These are phyloP conservation scores for Corynascus novoguineensis DNA, from an alignment of 495 filamentous ascomycete species.

Conservation along the genomic window DNA sequence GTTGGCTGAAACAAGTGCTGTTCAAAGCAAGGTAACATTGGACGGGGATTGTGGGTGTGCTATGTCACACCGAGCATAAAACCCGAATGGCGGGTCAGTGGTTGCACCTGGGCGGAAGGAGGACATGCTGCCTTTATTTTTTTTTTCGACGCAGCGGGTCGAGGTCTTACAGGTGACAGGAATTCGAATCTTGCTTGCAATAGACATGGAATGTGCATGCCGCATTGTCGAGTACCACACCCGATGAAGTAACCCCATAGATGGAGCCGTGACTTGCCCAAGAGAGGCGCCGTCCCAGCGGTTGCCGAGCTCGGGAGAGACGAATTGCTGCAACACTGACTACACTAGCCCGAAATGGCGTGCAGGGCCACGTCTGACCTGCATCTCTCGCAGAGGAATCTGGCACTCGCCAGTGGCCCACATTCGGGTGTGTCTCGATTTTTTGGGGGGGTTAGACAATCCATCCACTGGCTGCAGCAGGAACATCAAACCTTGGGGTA, in stretches of 20 bases:
- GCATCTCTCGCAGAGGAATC: conserved; percentile 9
- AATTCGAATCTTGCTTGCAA: no score
- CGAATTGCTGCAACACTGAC: neutral
- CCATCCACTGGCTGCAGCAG: no score
- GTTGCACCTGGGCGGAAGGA: conserved; percentile 1
- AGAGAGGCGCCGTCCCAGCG: no score
- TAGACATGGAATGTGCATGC: no score
- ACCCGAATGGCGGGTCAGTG: neutral
- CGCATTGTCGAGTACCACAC: no score
- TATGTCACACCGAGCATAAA: conserved; percentile 2
- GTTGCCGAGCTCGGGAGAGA: neutral
- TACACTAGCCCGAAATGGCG: conserved; percentile 8
- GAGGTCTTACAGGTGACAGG: no score
- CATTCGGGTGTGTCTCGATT: neutral
- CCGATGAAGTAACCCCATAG: no score
- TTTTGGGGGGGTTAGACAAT: no score
- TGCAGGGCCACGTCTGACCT: conserved; percentile 15
- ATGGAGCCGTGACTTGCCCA: no score
- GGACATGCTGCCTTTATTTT: neutral
- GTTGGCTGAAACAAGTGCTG: conserved; percentile 3
- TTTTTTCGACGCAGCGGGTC: no score
- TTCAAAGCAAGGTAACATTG: conserved; percentile 3
- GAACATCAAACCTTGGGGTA: no score
- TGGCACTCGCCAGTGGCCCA: conserved; percentile 4
- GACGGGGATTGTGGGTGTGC: neutral